These are phyloP conservation scores for Capsella bursapastoris DNA, from an alignment of 345 rosid genomes.

Conservation along the genomic window DNA sequence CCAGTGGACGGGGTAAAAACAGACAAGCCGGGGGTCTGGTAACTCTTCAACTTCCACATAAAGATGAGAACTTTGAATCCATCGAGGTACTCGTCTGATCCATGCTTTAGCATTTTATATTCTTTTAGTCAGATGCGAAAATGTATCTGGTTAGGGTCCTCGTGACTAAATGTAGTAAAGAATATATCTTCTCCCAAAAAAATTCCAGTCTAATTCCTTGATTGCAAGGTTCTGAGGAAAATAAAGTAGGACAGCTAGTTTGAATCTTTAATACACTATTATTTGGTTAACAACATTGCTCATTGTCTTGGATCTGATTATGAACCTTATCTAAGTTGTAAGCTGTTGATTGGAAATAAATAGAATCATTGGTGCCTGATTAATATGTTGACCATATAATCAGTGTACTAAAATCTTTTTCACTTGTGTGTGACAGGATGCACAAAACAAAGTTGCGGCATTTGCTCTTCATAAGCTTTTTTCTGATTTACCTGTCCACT, in stretches of 20 bases:
- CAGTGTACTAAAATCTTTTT: constrained; percentile 22
- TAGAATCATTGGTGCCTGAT: not conserved
- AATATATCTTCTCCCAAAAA: constrained; percentile 2
- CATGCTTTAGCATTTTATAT: constrained; percentile 13
- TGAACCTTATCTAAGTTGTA: constrained; percentile 22
- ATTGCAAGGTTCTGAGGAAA: constrained; percentile 16
- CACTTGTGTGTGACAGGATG: constrained; percentile 62
- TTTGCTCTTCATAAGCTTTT: constrained; percentile 77
- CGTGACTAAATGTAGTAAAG: not conserved
- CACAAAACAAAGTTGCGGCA: constrained; percentile 85
- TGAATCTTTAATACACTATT: constrained; percentile 19
- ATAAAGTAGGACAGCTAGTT: constrained; percentile 14
- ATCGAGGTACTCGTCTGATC: constrained; percentile 64
- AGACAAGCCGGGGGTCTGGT: constrained; percentile 87
- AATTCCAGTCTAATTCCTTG: constrained; percentile 5
- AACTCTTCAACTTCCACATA: constrained; percentile 77
- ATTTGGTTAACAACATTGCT: constrained; percentile 8
- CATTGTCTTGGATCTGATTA: constrained; percentile 19
- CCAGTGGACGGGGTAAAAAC: constrained; percentile 88
- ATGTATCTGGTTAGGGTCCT: constrained; percentile 2
- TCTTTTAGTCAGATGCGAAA: constrained; percentile 4
- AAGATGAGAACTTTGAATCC: constrained; percentile 58
- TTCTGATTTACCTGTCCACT: constrained; percentile 80
- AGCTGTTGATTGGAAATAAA: constrained; percentile 3
- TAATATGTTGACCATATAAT: constrained; percentile 10